Base-by-base conservation (phyloP, 2,329 filamentous ascomycete genomes). In the Neofusicoccum sp. region DNA sequence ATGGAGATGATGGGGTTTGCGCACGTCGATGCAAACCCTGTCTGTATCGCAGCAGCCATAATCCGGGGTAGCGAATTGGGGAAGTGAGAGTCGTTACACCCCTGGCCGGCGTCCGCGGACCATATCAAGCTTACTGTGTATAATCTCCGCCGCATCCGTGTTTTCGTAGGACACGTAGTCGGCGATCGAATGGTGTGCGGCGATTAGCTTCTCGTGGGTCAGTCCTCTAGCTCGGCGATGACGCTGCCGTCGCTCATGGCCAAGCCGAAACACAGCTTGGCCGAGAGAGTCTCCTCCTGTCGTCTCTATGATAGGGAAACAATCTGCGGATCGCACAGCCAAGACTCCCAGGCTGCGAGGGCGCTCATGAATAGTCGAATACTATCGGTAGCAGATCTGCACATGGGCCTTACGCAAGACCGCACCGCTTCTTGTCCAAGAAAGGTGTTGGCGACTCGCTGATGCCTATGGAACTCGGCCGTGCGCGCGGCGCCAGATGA, bases 241-340 rank as follows among this genome's bases (percentile, higher is more conserved):
- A 51, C 47, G 26, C 11, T 28, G 26, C 47, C 26, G 9, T 51
- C 26, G 16, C 30, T 28, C 26, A 24, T 31, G 4, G 20, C 26
- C n/a, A 24, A 36, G 2, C 69, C 74, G 20, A 77, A 72, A 7
- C 53, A 64, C 1, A 77, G 60, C 41, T 69, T 71, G 5, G 51
- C 58, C 30, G 74, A 67, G 31, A 76, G 70, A 8, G 71, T 66
- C 2, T 83, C 77, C 8, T 72, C 66, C 2, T 83, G 77, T n/a
- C 49, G 24, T 28, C 80, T 72, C 82, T 86, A 91, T 0, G 87
- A 87, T 1, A 91, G 76, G 16, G 88, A 84, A 41, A 86, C 73
- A 0, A 87, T 85, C 0, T 86, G 74, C 0, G 88, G 87, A 69
- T 91, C 88, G 64, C 84, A 74, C 2, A 85, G 72, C 88, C 88